These are phyloP conservation scores for Polychytrium aggregatum DNA, from an alignment of 192 early-diverging fungal genomes.

Conservation along the genomic window DNA sequence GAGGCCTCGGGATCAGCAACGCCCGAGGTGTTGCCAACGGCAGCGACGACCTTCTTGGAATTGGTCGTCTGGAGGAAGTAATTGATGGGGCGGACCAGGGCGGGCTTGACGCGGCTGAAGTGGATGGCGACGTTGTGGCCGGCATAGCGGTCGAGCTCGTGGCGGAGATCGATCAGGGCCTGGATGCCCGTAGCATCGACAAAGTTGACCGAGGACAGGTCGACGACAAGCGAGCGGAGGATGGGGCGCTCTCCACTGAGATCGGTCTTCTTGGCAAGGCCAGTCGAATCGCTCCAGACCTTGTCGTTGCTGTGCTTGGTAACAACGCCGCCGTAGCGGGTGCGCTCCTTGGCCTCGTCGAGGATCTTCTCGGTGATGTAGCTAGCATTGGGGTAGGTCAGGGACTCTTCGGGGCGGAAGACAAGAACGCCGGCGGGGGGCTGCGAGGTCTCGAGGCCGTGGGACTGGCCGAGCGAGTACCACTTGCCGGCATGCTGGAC, in stretches of 20 bases:
- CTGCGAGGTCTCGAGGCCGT: not conserved
- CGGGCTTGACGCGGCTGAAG: conserved; percentile 32
- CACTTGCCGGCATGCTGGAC: conserved; percentile 11
- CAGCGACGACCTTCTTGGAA: too few relatives aligned
- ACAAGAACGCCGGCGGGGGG: conserved; percentile 56
- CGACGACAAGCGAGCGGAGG: conserved; percentile 65
- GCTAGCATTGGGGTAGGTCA: too few relatives aligned
- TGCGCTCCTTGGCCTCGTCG: conserved; percentile 8
- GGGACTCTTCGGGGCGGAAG: conserved; percentile 59
- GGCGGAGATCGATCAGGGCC: conserved; percentile 53
- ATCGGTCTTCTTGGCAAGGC: conserved; percentile 11
- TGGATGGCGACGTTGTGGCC: conserved; percentile 35
- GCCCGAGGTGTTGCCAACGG: too few relatives aligned
- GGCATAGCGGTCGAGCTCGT: conserved; percentile 42
- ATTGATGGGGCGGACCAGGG: conserved; percentile 11
- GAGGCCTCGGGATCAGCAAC: too few relatives aligned
- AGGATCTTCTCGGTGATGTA: conserved; percentile 30
- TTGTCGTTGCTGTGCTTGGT: too few relatives aligned
- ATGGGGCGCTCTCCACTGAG: conserved; percentile 13
- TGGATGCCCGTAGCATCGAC: conserved; percentile 75
- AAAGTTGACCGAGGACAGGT: conserved; percentile 65
- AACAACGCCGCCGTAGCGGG: conserved; percentile 12
- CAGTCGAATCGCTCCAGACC: too few relatives aligned
- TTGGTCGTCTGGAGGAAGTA: conserved; percentile 7
- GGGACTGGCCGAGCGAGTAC: too few relatives aligned